A percentile compares a stretch with the other conserved stretches of the same genome.
These are phyloP conservation scores for Penicillium sp. DNA, from an alignment of 2,329 filamentous ascomycete species.

Conservation along the genomic window DNA sequence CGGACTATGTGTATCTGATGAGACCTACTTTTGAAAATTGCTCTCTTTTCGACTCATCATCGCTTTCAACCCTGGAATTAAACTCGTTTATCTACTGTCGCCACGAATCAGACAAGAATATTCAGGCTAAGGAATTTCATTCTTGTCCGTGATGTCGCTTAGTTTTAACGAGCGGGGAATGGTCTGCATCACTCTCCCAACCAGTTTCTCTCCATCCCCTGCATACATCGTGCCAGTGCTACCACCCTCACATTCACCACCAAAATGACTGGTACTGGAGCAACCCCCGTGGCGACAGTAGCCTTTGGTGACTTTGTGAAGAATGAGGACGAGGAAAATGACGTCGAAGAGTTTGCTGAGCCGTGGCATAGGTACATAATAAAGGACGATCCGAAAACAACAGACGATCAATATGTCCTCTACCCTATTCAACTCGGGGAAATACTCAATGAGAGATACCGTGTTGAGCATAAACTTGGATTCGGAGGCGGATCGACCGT, in stretches of 20 bases:
- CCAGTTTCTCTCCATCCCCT: no score
- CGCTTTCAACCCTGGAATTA: no score
- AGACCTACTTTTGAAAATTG: no score
- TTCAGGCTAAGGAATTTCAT: no score
- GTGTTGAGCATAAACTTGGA: conserved; percentile 24
- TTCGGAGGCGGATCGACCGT: conserved; percentile 22
- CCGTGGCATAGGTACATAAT: conserved; percentile 16
- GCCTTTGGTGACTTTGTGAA: conserved; percentile 15
- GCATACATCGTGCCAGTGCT: no score
- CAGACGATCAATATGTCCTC: conserved; percentile 8
- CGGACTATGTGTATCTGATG: no score
- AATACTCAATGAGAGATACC: conserved; percentile 21
- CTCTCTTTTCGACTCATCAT: no score
- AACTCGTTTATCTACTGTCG: no score
- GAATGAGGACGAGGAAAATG: conserved; percentile 16
- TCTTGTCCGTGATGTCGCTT: no score
- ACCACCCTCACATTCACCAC: neutral
- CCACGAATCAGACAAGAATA: no score
- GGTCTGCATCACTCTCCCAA: no score
- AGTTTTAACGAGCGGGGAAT: no score
- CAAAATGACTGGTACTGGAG: neutral
- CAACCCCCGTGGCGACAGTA: neutral
- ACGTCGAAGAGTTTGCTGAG: conserved; percentile 17
- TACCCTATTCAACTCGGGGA: conserved; percentile 19
- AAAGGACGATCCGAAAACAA: conserved; percentile 1